Base-by-base conservation (phyloP, 805 yeast genomes). In the Hanseniaspora valbyensis region DNA sequence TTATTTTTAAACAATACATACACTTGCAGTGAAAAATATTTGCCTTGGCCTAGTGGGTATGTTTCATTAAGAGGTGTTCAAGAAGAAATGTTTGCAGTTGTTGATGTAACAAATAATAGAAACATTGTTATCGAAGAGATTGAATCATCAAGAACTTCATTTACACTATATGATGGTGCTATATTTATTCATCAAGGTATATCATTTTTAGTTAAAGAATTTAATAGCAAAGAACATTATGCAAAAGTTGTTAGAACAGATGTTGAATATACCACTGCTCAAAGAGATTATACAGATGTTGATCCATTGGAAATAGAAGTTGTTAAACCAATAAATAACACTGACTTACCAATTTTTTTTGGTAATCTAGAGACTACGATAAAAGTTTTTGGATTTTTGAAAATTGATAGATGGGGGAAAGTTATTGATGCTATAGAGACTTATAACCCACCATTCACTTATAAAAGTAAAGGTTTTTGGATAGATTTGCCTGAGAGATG, bases 391-490 rank as follows among this genome's bases (percentile, higher is more conserved):
- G 98, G 98, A 1, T 92, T 80, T 59, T 92, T 88, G 72, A 92
- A 92, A 62, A 70, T 88, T 50, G 90, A 87, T 59, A 74, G 80
- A 53, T 71, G 76, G 32, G 77, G 80, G 22, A 79, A 84, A 55
- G 84, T 92, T n/a, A 68, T 92, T 32, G 99, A 92, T 66, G 89
- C 94, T 0, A 89, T 89, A 12, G 96, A 90, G 58, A 95, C 94
- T 0, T 77, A 82, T 50, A 83, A 86, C 57, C 96, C 96, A 0
- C 96, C 96, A 0, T 77, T 83, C 1, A 64, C 71, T 2, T 70
- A 77, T 36, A 63, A 70, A 32, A 78, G 94, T 0, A 81, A 83
- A 54, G 98, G 99, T 0, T 71, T 90, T 32, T 92, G 97, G 97
- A 74, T 92, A 6, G 95, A 92, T 62, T 73, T 92, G 1, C 95